Evolutionary conservation across 345 rosid species (phyloP).

Genomic region (Eucalyptus brandiana): DNA sequence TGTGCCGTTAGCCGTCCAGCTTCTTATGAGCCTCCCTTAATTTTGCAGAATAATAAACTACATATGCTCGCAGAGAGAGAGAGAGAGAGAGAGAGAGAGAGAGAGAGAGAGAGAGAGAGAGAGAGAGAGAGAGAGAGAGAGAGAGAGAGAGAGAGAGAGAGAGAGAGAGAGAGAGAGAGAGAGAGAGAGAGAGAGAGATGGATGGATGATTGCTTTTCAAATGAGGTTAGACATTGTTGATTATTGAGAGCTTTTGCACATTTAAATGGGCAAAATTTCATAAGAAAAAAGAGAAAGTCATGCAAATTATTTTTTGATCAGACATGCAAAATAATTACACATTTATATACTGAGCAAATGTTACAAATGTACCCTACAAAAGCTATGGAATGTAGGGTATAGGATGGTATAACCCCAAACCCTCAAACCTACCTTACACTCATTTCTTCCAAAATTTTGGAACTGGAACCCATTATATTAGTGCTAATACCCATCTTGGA

Average conservation of each 20-base stretch:
- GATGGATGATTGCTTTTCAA: background rate
- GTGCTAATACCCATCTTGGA: background rate
- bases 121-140: too few relatives aligned
- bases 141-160: too few relatives aligned
- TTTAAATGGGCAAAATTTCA: background rate
- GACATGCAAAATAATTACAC: background rate
- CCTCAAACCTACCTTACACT: background rate
- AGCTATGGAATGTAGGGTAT: background rate
- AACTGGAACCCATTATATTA: background rate
- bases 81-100: too few relatives aligned
- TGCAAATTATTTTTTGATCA: too few relatives aligned
- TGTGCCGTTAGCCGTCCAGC: background rate
- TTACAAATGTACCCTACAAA: background rate
- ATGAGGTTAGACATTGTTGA: background rate
- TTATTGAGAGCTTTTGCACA: background rate
- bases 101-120: too few relatives aligned
- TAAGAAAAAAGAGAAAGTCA: background rate
- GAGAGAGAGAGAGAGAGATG: too few relatives aligned
- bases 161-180: too few relatives aligned
- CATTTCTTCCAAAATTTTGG: too few relatives aligned
- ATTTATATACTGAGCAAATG: background rate
- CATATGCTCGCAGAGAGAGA: background rate
- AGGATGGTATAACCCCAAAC: background rate
- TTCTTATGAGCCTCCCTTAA: background rate
- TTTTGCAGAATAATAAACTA: too few relatives aligned